phyloP scores from a whole-genome alignment of 352 stramenopile species.

The Phytophthora pini region DNA sequence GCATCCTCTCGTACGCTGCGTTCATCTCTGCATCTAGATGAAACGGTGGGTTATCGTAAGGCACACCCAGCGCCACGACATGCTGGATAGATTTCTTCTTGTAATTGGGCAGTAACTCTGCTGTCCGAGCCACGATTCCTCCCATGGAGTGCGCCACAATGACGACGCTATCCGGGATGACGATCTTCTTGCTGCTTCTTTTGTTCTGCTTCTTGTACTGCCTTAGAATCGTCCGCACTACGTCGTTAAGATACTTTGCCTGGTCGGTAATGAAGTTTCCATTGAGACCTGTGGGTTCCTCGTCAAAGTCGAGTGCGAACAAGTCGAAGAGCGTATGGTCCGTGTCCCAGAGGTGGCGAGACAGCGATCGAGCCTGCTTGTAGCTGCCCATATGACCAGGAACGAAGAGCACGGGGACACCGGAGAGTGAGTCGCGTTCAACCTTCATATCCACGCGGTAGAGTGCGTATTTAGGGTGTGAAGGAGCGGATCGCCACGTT shows the following conservation, averaged over 20 bases:
- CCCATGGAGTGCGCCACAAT: conserved; percentile 90
- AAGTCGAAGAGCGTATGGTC: conserved; percentile 71
- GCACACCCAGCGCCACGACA: conserved; percentile 74
- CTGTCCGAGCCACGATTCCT: conserved; percentile 70
- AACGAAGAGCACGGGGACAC: conserved; percentile 84
- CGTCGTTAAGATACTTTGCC: conserved; percentile 78
- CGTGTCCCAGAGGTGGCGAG: conserved; percentile 71
- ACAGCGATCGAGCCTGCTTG: conserved; percentile 84
- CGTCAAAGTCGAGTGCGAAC: conserved; percentile 82
- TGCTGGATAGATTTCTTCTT: conserved; percentile 77
- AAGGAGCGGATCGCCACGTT: conserved; percentile 33
- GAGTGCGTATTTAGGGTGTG: conserved; percentile 73
- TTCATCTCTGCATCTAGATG: conserved; percentile 76
- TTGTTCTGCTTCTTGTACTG: conserved; percentile 75
- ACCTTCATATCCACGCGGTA: conserved; percentile 76
- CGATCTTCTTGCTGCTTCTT: conserved; percentile 19
- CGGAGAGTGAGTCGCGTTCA: conserved; percentile 47
- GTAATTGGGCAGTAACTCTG: conserved; percentile 77
- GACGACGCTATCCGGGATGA: conserved; percentile 62
- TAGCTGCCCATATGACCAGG: conserved; percentile 86
- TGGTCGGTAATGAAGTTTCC: conserved; percentile 75
- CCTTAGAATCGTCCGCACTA: conserved; percentile 69
- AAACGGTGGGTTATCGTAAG: conserved; percentile 61
- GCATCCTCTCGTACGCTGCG: conserved; percentile 60
- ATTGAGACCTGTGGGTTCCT: conserved; percentile 76